phyloP scores from a whole-genome alignment of 257 asterid genomes.

The Capsicum pubescens region DNA sequence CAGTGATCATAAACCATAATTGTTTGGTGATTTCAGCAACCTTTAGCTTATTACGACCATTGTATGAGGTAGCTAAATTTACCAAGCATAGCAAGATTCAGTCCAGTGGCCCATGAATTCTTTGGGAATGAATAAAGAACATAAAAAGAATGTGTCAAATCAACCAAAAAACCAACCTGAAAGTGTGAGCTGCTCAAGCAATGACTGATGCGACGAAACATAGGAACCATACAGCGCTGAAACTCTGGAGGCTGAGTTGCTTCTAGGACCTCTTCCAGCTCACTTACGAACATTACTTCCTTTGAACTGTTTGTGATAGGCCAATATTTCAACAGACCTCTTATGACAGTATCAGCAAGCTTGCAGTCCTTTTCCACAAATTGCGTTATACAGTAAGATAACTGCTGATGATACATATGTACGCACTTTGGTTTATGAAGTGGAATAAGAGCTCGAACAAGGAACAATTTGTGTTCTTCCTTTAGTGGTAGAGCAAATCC shows the following conservation, averaged over 20 bases:
- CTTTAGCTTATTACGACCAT: background rate
- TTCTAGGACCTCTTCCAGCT: slow-evolving; percentile 53
- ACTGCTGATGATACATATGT: slow-evolving; percentile 55
- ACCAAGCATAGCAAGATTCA: slow-evolving; percentile 8
- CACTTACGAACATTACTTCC: slow-evolving; percentile 54
- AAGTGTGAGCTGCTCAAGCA: slow-evolving; percentile 55
- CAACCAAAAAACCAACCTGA: slow-evolving; percentile 42
- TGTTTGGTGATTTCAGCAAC: slow-evolving; percentile 12
- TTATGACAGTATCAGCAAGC: slow-evolving; percentile 53
- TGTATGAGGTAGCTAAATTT: background rate
- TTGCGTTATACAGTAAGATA: slow-evolving; percentile 55
- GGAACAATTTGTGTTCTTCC: slow-evolving; percentile 94
- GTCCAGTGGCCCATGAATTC: slow-evolving; percentile 10
- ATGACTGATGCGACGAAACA: slow-evolving; percentile 49
- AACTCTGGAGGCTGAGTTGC: slow-evolving; percentile 55
- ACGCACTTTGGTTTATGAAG: slow-evolving; percentile 65
- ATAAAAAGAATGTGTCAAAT: background rate
- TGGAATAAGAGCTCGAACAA: slow-evolving; percentile 85
- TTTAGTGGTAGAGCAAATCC: slow-evolving; percentile 89
- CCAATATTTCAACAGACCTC: slow-evolving; percentile 56
- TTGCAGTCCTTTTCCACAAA: slow-evolving; percentile 57
- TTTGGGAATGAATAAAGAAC: background rate
- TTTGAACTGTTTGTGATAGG: slow-evolving; percentile 55
- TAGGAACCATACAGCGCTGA: slow-evolving; percentile 56
- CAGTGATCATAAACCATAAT: background rate